Base-by-base conservation (phyloP, 768 basidiomycete genomes). In the Lentinula guzmanii region DNA sequence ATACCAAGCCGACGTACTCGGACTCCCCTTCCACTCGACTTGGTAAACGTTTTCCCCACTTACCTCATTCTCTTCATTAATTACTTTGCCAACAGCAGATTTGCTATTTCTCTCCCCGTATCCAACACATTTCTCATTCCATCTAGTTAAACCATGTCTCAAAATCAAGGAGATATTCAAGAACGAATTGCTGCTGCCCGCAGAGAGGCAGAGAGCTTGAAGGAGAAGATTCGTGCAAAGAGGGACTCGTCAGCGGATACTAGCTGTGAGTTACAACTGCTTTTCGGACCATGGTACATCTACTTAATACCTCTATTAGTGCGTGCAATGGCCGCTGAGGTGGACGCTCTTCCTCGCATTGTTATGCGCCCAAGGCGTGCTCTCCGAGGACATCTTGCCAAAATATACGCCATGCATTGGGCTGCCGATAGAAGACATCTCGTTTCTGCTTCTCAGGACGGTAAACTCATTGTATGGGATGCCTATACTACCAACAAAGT, bases 401-500 rank as follows among this genome's bases (percentile, higher is more conserved):
- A 99, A 82, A 98, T 99, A 71, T 99, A 99, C 74, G 96, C 96
- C 52, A 97, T 99, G 92, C 97, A 99, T 75, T 99, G 97, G 97
- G 91, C 96, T 37, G 87, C 91, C 57, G 96, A 99, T 80, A 86
- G 94, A 70, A 84, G 97, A 69, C 96, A 99, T 79, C 86, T 99
- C 63, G 96, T 99, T 39, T 98, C 97, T 15, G 96, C 96, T n/a
- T 98, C 96, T 2, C 96, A 99, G 73, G 96, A 99, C 71, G 96
- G 96, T 58, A 99, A 99, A 75, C 85, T 99, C 62, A 98, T 99
- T 71, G 96, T 99, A 58, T 99, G 96, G 96, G 96, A 99, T 75
- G 96, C 96, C 55, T 98, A 98, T 76, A 98, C 96, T n/a, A 97
- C 95, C 62, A 99, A 99, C 84, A 99, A 99, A 80, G 96, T 99